Base-by-base conservation (phyloP, 208 protist species). In the Wallacemonas sp. region DNA sequence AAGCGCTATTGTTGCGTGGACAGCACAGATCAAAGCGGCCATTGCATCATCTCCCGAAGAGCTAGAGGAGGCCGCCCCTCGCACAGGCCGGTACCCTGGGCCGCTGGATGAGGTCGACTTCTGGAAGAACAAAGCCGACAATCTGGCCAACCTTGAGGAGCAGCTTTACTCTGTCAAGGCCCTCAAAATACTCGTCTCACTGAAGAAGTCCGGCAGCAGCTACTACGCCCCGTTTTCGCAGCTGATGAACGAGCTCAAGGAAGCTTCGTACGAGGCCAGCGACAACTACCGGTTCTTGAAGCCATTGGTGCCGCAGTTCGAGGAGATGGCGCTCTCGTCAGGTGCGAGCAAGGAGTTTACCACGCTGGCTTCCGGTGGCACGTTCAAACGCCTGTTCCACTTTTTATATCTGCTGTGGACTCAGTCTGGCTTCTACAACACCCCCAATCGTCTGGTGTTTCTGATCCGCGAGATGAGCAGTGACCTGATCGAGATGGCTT, bases 401-500 rank as follows among this genome's bases (percentile, higher is more conserved):
- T 96, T 88, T 56, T 56, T 98, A 17, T 95, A 95, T 63, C 72
- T 98, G 26, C 74, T 98, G 38, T 99, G 96, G 96, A 98, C 86
- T 44, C 79, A 97, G 70, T 97, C 89, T 2, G 80, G 85, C 59
- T 95, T 89, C 70, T 98, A 98, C 82, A 97, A 97, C 80, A 98
- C 82, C 8, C 82, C 95, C 12, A 84, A 77, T 17, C 85, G 96
- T 19, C 68, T 99, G 12, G 89, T 98, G 42, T 91, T 98, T 21
- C 77, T 98, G 22, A 96, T 99, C 66, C 85, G 95, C 33, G 87
- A 93, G 72, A 91, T 99, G 75, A 92, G 94, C 75, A 99, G 98
- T 70, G 95, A 97, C 56, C 67, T 98, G 42, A 98, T 99, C 62
- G 82, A 80, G 53, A 88, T 96, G 75, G 95, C 96, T 8, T 53